Evolutionary conservation across 768 basidiomycete species (phyloP), one percentile per base, ranked within the genome.

Genomic region (Multifurca ochricompacta): DNA sequence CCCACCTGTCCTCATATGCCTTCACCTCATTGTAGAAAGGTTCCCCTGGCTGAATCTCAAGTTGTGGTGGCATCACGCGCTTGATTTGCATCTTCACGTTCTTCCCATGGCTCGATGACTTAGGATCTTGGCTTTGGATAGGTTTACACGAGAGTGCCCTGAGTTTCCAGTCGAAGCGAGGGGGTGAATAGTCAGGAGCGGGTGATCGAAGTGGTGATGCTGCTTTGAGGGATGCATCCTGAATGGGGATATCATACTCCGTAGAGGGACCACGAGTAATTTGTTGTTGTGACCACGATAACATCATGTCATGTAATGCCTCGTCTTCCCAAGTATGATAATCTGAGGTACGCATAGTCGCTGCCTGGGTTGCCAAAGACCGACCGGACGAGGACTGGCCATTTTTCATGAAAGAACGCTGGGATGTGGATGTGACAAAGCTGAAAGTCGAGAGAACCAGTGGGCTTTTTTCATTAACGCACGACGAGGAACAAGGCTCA

Each of bases 101-200:
- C 37, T 49, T 57, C 43, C 53, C 44, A 36, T 34, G 30, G 45
- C 28, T 16, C 56, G 48, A 51, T 19, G 53, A 45, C 40, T 61
- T 63, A 52, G 48, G 53, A 53, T 13, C 35, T 16, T 58, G 31
- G 51, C 40, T 25, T 11, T 3, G 19, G 23, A 37, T 11, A 9
- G 32, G 39, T 25, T 37, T n/a, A 18, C 79, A 71, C 13, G 82
- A 83, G 10, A 70, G 55, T 7, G 82, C 76, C 18, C 80, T 73
- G 35, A 72, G 61, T 37, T 81, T 73, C 85, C 85, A 87, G 61
- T 86, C 78, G 64, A 80, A 83, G 6, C 84, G 71, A 21, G 64
- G 39, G n/a, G 32, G 4, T 27, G 31, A 28, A 42, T 2, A 7
- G 31, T 27, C 37, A 6, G n/a, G 35, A 3, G 19, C 10, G 3